These are phyloP conservation scores for Penicillium aurantiogriseum DNA, from an alignment of 2,329 filamentous ascomycete species.

Conservation along the genomic window DNA sequence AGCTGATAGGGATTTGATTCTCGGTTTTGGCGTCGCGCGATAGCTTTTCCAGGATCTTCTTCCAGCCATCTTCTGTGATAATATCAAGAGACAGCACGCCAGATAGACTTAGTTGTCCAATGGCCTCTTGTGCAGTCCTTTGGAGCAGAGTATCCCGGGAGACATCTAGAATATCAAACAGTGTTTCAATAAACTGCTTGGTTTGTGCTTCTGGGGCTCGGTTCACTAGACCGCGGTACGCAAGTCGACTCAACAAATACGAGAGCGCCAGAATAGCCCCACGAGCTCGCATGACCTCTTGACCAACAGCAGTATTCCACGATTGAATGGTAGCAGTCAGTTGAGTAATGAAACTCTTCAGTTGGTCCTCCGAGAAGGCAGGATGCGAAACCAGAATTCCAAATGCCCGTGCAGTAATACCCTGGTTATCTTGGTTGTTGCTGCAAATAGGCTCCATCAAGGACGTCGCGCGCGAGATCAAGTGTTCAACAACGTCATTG, in stretches of 20 bases:
- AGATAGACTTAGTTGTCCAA: slow-evolving; percentile 63
- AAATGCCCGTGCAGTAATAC: slow-evolving; percentile 66
- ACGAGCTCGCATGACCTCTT: slow-evolving; percentile 58
- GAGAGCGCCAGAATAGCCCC: slow-evolving; percentile 60
- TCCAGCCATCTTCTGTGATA: slow-evolving; percentile 32
- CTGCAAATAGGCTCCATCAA: slow-evolving; percentile 64
- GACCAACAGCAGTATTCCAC: slow-evolving; percentile 62
- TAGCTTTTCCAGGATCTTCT: slow-evolving; percentile 61
- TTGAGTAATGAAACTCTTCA: slow-evolving; percentile 46
- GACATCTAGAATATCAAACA: slow-evolving; percentile 54
- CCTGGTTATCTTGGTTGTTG: slow-evolving; percentile 68
- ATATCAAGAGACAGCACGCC: slow-evolving; percentile 46
- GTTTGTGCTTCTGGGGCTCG: slow-evolving; percentile 39
- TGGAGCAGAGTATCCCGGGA: slow-evolving; percentile 57
- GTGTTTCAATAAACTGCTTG: slow-evolving; percentile 43
- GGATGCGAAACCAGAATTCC: slow-evolving; percentile 73
- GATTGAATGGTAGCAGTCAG: slow-evolving; percentile 49
- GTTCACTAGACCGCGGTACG: slow-evolving; percentile 47
- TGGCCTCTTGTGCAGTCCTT: slow-evolving; percentile 56
- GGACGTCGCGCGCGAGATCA: slow-evolving; percentile 52
- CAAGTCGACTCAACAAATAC: slow-evolving; percentile 57
- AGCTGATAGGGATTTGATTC: slow-evolving; percentile 76
- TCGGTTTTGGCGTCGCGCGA: slow-evolving; percentile 71
- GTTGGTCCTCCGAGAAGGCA: slow-evolving; percentile 38
- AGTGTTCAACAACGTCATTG: slow-evolving; percentile 50